Base-by-base conservation (phyloP, 179 eudicot genomes). In the Amaranthus tricolor region DNA sequence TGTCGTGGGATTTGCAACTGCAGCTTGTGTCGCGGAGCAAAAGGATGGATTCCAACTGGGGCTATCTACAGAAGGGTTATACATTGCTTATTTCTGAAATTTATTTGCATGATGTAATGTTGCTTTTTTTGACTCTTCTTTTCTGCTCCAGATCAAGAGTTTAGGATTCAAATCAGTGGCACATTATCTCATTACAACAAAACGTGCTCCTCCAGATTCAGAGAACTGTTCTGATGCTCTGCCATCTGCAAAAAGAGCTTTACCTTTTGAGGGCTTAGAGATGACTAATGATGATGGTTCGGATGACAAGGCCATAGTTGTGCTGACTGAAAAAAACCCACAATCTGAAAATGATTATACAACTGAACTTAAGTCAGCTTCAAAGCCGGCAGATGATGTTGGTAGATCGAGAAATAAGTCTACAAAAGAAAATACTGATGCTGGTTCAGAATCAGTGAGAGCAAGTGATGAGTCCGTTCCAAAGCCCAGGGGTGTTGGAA, bases 1-100 rank as follows among this genome's bases (percentile, higher is more conserved):
- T 94, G 97, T 76, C 94, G 98, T 61, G 98, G 93, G 82, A 94
- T 94, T 71, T 94, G 98, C 74, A 94, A 92, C 87, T 94, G 98
- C 86, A 94, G 98, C 77, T 85, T 94, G 86, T 92, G 98, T 77
- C 81, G 98, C 75, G 82, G 89, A 63, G 96, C 93, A 61, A 94
- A 86, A 86, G 98, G 98, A 72, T 90, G 96, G 98, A 53, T 88
- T 76, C 91, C 97, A 43, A 94, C 98, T 55, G 96, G 94, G 45
- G 0, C 78, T 54, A 81, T 92, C 40, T 92, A 90, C 78, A 86
- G 59, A 77, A 92, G 78, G 91, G 98, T 85, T 31, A 31, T 31
- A 31, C 40, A 31, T 31, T 31, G 40, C 40, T 31, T 31, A 31
- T 31, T 31, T 31, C 40, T 31, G 3, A 1, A 31, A 31, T 31